These are phyloP conservation scores for Sodiomyces alkalinus DNA, from an alignment of 2,329 filamentous ascomycete species.

Conservation along the genomic window DNA sequence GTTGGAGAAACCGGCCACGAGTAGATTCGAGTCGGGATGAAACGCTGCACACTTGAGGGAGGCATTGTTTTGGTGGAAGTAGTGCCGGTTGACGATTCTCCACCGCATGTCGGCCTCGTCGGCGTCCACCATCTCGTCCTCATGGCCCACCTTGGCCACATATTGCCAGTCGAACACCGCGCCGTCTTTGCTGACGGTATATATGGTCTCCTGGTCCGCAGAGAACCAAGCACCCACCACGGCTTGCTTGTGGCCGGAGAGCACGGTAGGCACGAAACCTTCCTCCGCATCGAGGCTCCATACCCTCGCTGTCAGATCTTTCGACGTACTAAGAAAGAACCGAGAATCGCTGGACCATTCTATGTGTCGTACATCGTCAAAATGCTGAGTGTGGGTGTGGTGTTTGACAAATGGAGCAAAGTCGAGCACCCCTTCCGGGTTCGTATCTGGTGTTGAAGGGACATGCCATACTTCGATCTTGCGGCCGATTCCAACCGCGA, in stretches of 20 bases:
- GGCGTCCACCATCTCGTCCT: constrained; percentile 44
- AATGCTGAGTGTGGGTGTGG: constrained; percentile 74
- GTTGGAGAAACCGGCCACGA: constrained; percentile 94
- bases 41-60: constrained; percentile 83
- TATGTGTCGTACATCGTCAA: constrained; percentile 71
- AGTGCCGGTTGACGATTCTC: constrained; percentile 83
- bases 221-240: constrained; percentile 97
- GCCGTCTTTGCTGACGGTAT: constrained; percentile 94
- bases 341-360: constrained; percentile 94
- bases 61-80: constrained; percentile 83
- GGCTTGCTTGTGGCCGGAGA: constrained; percentile 80
- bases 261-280: constrained; percentile 74
- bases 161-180: constrained; percentile 92
- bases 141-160: constrained; percentile 42
- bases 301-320: constrained; percentile 83
- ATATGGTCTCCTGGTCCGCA: constrained; percentile 85
- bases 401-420: constrained; percentile 91
- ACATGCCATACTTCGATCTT: constrained; percentile 94
- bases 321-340: constrained; percentile 86
- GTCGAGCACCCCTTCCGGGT: constrained; percentile 67
- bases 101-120: constrained; percentile 57
- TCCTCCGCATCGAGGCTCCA: constrained; percentile 86
- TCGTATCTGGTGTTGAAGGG: constrained; percentile 72
- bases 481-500: constrained; percentile 75
- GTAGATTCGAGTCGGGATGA: constrained; percentile 71